These are phyloP conservation scores for Venturia aucupariae DNA, from an alignment of 2,329 filamentous ascomycete species.

Conservation along the genomic window DNA sequence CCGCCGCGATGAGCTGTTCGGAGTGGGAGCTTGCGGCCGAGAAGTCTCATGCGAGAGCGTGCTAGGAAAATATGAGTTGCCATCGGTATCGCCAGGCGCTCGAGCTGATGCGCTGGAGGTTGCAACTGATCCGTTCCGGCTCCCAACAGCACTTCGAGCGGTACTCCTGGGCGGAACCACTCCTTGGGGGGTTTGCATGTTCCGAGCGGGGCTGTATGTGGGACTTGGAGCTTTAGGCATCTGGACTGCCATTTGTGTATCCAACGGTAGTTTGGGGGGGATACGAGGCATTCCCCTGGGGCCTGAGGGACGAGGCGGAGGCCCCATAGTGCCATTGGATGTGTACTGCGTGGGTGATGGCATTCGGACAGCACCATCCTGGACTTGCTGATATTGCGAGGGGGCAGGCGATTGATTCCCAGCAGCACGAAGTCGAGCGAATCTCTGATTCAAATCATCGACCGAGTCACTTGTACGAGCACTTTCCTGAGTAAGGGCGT, in stretches of 20 bases:
- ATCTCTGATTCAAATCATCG: slow-evolving; percentile 26
- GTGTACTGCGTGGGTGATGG: slow-evolving; percentile 31
- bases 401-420: slow-evolving; percentile 14
- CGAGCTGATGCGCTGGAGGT: slow-evolving; percentile 27
- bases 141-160: slow-evolving; percentile 52
- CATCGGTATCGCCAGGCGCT: slow-evolving; percentile 27
- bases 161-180: slow-evolving; percentile 57
- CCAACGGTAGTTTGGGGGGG: slow-evolving; percentile 39
- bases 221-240: slow-evolving; percentile 65
- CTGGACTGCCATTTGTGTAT: slow-evolving; percentile 43
- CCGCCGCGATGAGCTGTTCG: slow-evolving; percentile 11
- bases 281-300: slow-evolving; percentile 46
- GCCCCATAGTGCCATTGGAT: slow-evolving; percentile 18
- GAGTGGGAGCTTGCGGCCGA: slow-evolving; percentile 13
- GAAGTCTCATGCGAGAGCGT: slow-evolving; percentile 13
- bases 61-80: slow-evolving; percentile 35
- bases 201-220: slow-evolving; percentile 69
- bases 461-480: slow-evolving; percentile 19
- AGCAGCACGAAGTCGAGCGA: slow-evolving; percentile 26
- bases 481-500: slow-evolving; percentile 38
- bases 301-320: slow-evolving; percentile 29
- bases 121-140: slow-evolving; percentile 41
- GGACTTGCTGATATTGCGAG: slow-evolving; percentile 1
- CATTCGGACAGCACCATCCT: slow-evolving; percentile 31
- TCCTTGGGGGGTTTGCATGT: slow-evolving; percentile 56